These are phyloP conservation scores for Saccharomyces mikatae DNA, from an alignment of 805 yeast genomes.

Conservation along the genomic window DNA sequence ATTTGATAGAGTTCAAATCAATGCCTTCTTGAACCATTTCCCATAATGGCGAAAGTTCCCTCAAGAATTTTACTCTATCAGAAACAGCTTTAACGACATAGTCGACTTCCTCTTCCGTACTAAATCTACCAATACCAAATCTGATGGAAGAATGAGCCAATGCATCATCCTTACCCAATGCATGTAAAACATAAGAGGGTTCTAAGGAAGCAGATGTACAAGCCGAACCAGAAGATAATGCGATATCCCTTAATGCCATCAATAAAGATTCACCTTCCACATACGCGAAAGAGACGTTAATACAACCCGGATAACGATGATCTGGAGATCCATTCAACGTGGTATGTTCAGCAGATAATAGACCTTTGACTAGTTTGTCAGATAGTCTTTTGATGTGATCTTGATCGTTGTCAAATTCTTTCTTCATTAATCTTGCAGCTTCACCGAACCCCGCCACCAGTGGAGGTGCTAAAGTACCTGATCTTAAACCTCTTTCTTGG, in stretches of 20 bases:
- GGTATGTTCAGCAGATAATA: slow-evolving; percentile 79
- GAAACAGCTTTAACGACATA: slow-evolving; percentile 83
- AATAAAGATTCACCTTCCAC: slow-evolving; percentile 95
- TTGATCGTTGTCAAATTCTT: slow-evolving; percentile 68
- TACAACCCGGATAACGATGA: slow-evolving; percentile 85
- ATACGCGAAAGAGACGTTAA: slow-evolving; percentile 92
- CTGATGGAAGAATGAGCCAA: slow-evolving; percentile 97
- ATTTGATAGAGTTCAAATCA: slow-evolving; percentile 85
- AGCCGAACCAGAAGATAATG: slow-evolving; percentile 93
- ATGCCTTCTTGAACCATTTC: slow-evolving; percentile 99
- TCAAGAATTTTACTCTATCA: slow-evolving; percentile 81
- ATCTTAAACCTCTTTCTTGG: slow-evolving; percentile 95
- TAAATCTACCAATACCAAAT: slow-evolving; percentile 94
- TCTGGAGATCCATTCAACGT: slow-evolving; percentile 77
- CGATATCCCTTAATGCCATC: slow-evolving; percentile 97
- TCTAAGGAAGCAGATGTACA: slow-evolving; percentile 98
- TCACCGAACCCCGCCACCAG: slow-evolving; percentile 94
- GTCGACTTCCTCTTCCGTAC: slow-evolving; percentile 93
- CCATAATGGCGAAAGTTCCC: slow-evolving; percentile 94
- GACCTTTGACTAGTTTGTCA: slow-evolving; percentile 59
- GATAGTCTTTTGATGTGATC: slow-evolving; percentile 66
- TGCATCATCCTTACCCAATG: slow-evolving; percentile 96
- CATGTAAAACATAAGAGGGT: slow-evolving; percentile 94
- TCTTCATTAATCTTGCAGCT: slow-evolving; percentile 76
- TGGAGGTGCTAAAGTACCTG: slow-evolving; percentile 97